Conservation (phyloP, 345 rosid species). For the Pelargonium nanum region DNA sequence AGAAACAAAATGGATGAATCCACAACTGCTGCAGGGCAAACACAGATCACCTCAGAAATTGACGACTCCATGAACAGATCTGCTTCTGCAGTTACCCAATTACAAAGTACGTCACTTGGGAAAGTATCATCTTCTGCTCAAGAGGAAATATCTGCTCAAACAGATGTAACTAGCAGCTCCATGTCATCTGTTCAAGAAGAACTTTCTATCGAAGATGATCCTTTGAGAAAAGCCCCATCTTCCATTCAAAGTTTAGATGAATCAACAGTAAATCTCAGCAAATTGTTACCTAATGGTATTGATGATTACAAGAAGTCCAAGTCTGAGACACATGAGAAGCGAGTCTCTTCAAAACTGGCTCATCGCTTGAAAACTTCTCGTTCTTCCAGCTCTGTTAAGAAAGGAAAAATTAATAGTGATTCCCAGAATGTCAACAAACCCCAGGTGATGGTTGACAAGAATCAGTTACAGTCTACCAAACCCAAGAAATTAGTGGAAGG, state of each 20-base stretch:
- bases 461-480: constrained; percentile 41
- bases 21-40: constrained; percentile 9
- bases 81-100: constrained; percentile 23
- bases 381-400: constrained; percentile 40
- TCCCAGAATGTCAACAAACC: constrained; percentile 37
- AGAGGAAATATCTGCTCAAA: constrained; percentile 17
- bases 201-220: constrained; percentile 28
- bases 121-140: constrained; percentile 22
- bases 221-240: constrained; percentile 14
- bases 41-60: constrained; percentile 17
- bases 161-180: constrained; percentile 17
- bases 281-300: constrained; percentile 25
- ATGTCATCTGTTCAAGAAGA: constrained; percentile 27
- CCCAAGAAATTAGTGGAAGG: constrained; percentile 49
- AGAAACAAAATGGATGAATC: constrained; percentile 9
- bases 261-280: constrained; percentile 23
- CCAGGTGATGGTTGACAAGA: constrained; percentile 37
- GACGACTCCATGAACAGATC: constrained; percentile 22
- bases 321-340: constrained; percentile 25
- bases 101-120: constrained; percentile 15
- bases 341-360: constrained; percentile 38
- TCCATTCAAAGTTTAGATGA: constrained; percentile 13
- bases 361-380: constrained; percentile 49
- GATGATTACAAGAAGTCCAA: constrained; percentile 34
- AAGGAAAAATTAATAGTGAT: constrained; percentile 34